Conservation (phyloP, 2,329 filamentous ascomycete genomes). For the Fusarium mangiferae region DNA sequence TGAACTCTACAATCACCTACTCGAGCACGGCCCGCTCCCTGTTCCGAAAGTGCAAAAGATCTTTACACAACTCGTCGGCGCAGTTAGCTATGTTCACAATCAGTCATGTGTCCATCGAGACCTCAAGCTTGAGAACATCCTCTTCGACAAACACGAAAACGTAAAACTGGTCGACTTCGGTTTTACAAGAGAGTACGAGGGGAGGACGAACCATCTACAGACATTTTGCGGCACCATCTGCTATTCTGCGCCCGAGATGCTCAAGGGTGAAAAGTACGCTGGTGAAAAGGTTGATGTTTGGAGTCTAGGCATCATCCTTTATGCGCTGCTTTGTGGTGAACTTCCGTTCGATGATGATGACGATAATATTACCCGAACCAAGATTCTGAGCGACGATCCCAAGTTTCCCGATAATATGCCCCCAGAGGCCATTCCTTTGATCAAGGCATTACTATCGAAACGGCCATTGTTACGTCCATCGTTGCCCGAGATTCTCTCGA, state of each 20-base stretch:
- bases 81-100: constrained; percentile 93
- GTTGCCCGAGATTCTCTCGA: constrained; percentile 84
- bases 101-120: constrained; percentile 97
- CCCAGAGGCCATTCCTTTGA: constrained; percentile 78
- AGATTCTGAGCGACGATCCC: constrained; percentile 87
- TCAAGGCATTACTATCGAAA: constrained; percentile 88
- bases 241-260: constrained; percentile 98
- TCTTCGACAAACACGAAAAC: constrained; percentile 95
- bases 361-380: constrained; percentile 84
- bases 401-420: constrained; percentile 85
- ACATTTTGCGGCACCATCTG: constrained; percentile 98
- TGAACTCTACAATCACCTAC: constrained; percentile 95
- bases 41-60: constrained; percentile 92
- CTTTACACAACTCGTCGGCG: constrained; percentile 94
- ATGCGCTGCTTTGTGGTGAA: constrained; percentile 83
- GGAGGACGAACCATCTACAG: constrained; percentile 91
- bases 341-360: constrained; percentile 97
- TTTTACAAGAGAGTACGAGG: constrained; percentile 97
- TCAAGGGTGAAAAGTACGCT: constrained; percentile 97
- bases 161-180: constrained; percentile 98
- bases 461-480: constrained; percentile 84
- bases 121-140: constrained; percentile 88
- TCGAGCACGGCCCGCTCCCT: constrained; percentile 85
- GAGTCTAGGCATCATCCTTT: constrained; percentile 87
- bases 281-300: constrained; percentile 98